Conservation (phyloP, 2,329 filamentous ascomycete species). For the Microsporum audouinii region DNA sequence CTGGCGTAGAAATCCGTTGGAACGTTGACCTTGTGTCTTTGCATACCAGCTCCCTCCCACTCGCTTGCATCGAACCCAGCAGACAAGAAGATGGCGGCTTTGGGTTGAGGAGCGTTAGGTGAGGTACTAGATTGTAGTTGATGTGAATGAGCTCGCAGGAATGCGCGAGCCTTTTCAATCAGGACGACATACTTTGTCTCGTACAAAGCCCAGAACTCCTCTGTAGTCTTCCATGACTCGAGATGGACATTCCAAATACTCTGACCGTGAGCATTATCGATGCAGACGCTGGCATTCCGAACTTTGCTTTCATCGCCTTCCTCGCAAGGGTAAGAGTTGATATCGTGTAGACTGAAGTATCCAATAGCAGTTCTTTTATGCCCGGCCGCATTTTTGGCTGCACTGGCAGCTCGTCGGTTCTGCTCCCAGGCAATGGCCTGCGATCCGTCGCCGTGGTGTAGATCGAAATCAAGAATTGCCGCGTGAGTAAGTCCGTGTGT, state of each 20-base stretch:
- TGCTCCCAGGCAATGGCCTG: slow-evolving; percentile 88
- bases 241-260: slow-evolving; percentile 94
- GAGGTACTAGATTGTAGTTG: slow-evolving; percentile 42
- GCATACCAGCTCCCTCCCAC: slow-evolving; percentile 86
- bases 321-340: slow-evolving; percentile 97
- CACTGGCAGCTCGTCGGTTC: slow-evolving; percentile 56
- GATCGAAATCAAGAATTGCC: slow-evolving; percentile 82
- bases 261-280: slow-evolving; percentile 89
- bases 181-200: slow-evolving; percentile 64
- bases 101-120: slow-evolving; percentile 52
- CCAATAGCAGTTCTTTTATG: slow-evolving; percentile 82
- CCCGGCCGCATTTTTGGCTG: slow-evolving; percentile 57
- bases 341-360: slow-evolving; percentile 94
- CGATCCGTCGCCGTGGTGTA: slow-evolving; percentile 91
- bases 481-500: slow-evolving; percentile 82
- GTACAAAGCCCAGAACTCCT: slow-evolving; percentile 85
- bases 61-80: slow-evolving; percentile 96
- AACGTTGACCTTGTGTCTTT: slow-evolving; percentile 88
- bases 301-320: slow-evolving; percentile 87
- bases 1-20: slow-evolving; percentile 93
- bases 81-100: slow-evolving; percentile 84
- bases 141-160: slow-evolving; percentile 61
- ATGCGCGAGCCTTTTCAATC: slow-evolving; percentile 68
- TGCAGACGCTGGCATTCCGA: slow-evolving; percentile 82
- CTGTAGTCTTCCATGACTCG: slow-evolving; percentile 68